Conservation (phyloP, 116 monocot genomes). For the Phalaenopsis hybrid region DNA sequence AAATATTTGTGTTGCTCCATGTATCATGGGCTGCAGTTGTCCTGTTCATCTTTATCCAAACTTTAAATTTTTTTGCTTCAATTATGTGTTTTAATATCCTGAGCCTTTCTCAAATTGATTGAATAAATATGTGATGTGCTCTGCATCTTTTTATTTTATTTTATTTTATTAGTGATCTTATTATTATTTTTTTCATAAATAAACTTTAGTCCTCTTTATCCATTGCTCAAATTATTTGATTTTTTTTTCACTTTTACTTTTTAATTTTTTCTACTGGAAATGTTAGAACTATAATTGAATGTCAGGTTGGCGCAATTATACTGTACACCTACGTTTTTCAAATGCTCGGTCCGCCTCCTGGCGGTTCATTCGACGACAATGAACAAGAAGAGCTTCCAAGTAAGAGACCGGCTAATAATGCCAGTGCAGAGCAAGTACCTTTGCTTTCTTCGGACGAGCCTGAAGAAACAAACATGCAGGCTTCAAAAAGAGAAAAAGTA, state of each 20-base stretch:
- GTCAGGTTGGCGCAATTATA: no score
- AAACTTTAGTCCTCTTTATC: no score
- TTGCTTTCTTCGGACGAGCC: slow-evolving; percentile 31
- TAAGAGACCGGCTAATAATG: slow-evolving; percentile 13
- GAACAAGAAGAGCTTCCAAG: slow-evolving; percentile 56
- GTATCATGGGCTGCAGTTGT: neutral
- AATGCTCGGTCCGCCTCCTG: no score
- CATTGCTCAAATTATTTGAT: no score
- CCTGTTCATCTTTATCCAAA: neutral
- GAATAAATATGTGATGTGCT: neutral
- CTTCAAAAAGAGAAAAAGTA: slow-evolving; percentile 39
- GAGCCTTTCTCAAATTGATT: neutral
- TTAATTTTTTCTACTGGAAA: no score
- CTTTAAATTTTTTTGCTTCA: neutral
- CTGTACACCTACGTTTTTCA: no score
- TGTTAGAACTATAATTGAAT: no score
- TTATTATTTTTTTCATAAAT: no score
- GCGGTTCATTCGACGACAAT: no score
- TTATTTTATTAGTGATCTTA: no score
- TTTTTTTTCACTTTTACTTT: no score
- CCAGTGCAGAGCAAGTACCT: slow-evolving; percentile 57
- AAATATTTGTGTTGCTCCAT: neutral
- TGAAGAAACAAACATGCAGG: slow-evolving; percentile 19
- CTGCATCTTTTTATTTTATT: no score
- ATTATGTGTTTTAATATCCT: neutral